Evolutionary conservation across 2,329 filamentous ascomycete species (phyloP).

Genomic region (Epichloe gansuensis): DNA sequence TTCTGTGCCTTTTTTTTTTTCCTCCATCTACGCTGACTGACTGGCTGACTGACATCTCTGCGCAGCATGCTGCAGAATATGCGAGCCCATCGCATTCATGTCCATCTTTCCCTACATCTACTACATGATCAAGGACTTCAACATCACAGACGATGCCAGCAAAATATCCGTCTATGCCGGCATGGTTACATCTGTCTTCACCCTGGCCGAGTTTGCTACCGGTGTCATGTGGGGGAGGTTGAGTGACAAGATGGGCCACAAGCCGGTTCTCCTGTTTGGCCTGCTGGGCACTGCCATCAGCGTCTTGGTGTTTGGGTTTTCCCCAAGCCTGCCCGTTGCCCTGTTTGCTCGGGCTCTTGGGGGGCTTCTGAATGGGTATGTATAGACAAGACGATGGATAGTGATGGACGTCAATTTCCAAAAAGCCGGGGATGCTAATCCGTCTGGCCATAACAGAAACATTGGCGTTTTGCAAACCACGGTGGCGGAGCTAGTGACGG

Average conservation of each 20-base stretch:
- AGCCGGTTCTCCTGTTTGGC: constrained; percentile 83
- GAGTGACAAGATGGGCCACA: constrained; percentile 84
- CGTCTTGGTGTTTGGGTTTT: constrained; percentile 85
- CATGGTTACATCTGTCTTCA: constrained; percentile 92
- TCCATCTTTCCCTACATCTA: constrained; percentile 98
- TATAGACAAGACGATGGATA: too few species aligned
- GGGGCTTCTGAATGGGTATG: constrained; percentile 73
- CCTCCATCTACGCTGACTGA: too few species aligned
- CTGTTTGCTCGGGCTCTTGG: constrained; percentile 80
- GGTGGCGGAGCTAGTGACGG: constrained; percentile 82
- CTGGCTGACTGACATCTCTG: neutral
- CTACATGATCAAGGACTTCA: constrained; percentile 90
- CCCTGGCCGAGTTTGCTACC: constrained; percentile 87
- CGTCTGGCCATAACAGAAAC: constrained; percentile 43
- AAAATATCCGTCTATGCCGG: constrained; percentile 87
- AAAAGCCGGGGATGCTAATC: neutral
- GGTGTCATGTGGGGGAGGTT: constrained; percentile 92
- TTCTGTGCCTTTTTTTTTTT: too few species aligned
- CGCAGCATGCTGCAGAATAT: constrained; percentile 81
- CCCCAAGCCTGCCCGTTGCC: constrained; percentile 67
- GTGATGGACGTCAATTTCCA: neutral
- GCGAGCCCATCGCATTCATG: constrained; percentile 98
- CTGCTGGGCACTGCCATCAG: constrained; percentile 83
- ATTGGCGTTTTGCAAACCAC: constrained; percentile 93
- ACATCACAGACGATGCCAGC: constrained; percentile 63